Evolutionary conservation across 2,329 filamentous ascomycete genomes (phyloP).

Genomic region (Pseudocercospora crystallina): DNA sequence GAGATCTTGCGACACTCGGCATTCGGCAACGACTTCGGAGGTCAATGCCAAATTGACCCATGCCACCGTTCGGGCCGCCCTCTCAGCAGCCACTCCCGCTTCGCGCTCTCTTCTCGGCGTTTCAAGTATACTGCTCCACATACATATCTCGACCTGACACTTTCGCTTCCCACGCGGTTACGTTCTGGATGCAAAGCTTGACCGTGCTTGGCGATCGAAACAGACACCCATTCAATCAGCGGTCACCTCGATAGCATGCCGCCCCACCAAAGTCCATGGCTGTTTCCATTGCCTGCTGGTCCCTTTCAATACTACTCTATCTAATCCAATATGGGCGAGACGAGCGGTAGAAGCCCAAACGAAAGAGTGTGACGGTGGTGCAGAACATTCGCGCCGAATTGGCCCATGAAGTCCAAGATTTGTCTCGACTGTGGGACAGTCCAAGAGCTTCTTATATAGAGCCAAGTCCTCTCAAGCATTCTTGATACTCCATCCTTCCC

Average conservation of each 20-base stretch:
- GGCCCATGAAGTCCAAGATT: not conserved
- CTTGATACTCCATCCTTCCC: slow-evolving; percentile 6
- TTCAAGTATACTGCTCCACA: slow-evolving; percentile 11
- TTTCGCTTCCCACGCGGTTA: no score
- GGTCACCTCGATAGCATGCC: not conserved
- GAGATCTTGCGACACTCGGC: not conserved
- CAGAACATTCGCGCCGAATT: not conserved
- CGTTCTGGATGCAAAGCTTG: slow-evolving; percentile 5
- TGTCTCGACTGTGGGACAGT: not conserved
- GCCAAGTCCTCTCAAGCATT: slow-evolving; percentile 17
- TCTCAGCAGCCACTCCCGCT: slow-evolving; percentile 6
- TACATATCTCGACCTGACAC: not conserved
- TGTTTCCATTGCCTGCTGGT: not conserved
- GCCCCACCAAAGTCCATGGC: not conserved
- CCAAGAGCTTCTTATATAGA: slow-evolving; percentile 13
- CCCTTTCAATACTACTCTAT: not conserved
- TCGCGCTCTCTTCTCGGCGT: slow-evolving; percentile 5
- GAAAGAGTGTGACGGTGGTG: not conserved
- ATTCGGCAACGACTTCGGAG: slow-evolving; percentile 7
- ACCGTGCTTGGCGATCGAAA: not conserved
- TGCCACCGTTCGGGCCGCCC: not conserved
- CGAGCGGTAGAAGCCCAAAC: not conserved
- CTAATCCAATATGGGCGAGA: slow-evolving; percentile 4
- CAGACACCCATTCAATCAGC: not conserved
- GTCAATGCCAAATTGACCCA: not conserved